A percentile compares a stretch with the other conserved stretches of the same genome.
Evolutionary conservation across 2,329 filamentous ascomycete species (phyloP).

Genomic region (Ophiostoma australiae): DNA sequence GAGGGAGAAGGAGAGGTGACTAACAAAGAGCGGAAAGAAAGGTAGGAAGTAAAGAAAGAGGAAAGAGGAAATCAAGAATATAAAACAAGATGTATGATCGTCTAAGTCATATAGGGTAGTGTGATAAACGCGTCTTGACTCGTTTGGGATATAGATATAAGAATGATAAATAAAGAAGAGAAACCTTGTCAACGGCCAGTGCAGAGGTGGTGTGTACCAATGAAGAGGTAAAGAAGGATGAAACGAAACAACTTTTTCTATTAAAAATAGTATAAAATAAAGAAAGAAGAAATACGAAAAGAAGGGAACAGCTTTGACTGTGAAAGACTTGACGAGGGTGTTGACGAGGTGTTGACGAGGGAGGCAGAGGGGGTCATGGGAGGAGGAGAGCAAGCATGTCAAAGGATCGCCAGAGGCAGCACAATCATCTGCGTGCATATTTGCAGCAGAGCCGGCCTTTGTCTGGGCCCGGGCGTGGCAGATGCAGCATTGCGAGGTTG

Average conservation of each 20-base stretch:
- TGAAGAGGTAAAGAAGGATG: neutral
- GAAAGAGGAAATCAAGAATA: neutral
- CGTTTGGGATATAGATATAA: neutral
- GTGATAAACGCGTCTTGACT: neutral
- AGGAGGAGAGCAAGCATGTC: neutral
- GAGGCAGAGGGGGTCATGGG: neutral
- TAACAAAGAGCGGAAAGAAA: neutral
- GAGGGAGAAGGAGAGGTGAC: neutral
- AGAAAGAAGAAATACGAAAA: neutral
- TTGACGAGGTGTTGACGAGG: neutral
- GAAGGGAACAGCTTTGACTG: neutral
- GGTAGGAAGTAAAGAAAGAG: neutral
- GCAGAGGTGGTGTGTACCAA: neutral
- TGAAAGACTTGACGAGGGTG: neutral
- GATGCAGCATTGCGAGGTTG: neutral
- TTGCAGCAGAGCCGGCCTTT: neutral
- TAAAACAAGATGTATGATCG: neutral
- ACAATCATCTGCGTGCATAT: too few species aligned
- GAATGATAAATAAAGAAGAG: neutral
- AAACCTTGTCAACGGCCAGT: slow-evolving; percentile 1
- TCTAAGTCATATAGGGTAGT: neutral
- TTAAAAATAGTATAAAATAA: neutral
- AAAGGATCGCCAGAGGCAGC: neutral
- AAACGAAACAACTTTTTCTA: neutral
- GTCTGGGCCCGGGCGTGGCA: neutral